Base-by-base conservation (phyloP, 2,329 filamentous ascomycete species). In the Cladobotryum protrusum region DNA sequence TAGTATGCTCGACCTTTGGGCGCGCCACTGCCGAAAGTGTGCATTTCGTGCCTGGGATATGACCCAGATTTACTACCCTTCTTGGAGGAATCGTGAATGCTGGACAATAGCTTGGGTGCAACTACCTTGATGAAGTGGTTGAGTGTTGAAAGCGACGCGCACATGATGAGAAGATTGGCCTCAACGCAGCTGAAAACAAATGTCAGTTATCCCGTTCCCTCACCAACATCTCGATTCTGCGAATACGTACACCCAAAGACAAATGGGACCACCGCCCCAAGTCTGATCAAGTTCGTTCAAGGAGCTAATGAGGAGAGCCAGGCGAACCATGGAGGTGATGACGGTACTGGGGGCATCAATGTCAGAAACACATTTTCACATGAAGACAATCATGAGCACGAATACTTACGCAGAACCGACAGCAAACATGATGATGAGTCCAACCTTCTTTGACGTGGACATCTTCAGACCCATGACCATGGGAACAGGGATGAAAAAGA, bases 391-490 rank as follows among this genome's bases (percentile, higher is more conserved):
- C 14, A 17, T 12, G n/a, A 37, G 14, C 35, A 17, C 12, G 35
- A 13, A 14, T 0, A 12, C 55, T 34, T 50, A 61, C 61, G 60
- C 49, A 0, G 56, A 67, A 32, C 71, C 72, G 4, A 76, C 57
- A 3, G 68, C 71, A 45, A 78, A 73, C 47, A 76, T 69, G 1
- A 67, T 52, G 0, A 63, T 59, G 1, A 75, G 60, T 1, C 64
- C 72, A n/a, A 74, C 52, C 54, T 74, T 77, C 47, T 77, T 73
- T n/a, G 65, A 66, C 33, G 55, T 53, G 0, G 72, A 70, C 54
- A 78, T 68, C 43, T 71, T 70, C 2, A 77, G 56, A 1, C 60
- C 62, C 35, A 71, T 56, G 1, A 78, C 62, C 24, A 72, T 72
- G 0, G 68, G 70, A 14, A 77, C 68, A 0, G 74, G 75, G 3